Base-by-base conservation (phyloP, 495 filamentous ascomycete genomes). In the Aspergillus homomorphus region DNA sequence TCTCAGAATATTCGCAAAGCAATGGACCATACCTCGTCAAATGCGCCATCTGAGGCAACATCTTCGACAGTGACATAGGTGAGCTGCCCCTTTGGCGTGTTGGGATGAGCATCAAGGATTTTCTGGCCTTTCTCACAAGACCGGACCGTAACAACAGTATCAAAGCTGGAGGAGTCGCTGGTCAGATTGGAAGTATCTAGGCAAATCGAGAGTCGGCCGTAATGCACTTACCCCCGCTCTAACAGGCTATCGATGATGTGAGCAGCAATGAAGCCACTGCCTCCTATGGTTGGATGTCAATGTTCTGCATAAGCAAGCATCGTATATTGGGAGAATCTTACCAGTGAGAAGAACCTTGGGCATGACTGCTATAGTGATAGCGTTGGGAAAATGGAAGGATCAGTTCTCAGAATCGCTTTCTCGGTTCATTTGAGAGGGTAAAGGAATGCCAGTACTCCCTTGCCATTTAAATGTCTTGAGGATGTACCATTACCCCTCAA, bases 81-180 rank as follows among this genome's bases (percentile, higher is more conserved):
- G 14, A 98, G 84, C 63, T 87, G 84, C 19, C 82, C 85, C 51
- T 83, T 81, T 38, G 79, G 62, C 3, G 77, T 66, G 23, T 80
- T 65, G 0, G 87, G 81, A 69, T 92, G 84, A 16, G 87, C 85
- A 19, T 83, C 72, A 18, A 84, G 81, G 68, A 96, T 91, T 59
- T 78, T 83, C 49, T 89, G 73, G 19, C 87, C 92, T 69, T 98
- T 98, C 20, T 84, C 83, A 53, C 89, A 79, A 3, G 84, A 87
- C 49, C 93, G 82, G 50, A 98, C 93, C 5, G 90, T 96, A 10
- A 91, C 90, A 15, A 94, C 84, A 14, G 94, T 90, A 44, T 84
- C 84, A 69, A 92, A 88, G 19, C 72, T 79, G 51, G 21, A 23
- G 44, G 26, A 56, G 56, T 61, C 26, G n/a, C 60, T 33, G 61